These are phyloP conservation scores for Diplodia scrobiculata DNA, from an alignment of 2,329 filamentous ascomycete species.

Conservation along the genomic window DNA sequence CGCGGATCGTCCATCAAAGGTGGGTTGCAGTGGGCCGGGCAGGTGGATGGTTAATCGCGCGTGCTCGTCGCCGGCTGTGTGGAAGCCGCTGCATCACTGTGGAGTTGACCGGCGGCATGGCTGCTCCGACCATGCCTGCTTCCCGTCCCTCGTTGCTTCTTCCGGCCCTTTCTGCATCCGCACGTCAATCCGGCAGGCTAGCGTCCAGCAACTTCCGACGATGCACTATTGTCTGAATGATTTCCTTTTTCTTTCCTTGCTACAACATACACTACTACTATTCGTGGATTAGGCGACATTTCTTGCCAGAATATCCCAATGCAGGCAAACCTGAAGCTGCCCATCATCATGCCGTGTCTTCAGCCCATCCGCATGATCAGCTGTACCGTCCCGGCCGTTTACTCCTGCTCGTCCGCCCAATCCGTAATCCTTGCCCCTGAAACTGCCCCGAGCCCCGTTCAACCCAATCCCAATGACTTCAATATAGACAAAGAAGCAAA, in stretches of 20 bases:
- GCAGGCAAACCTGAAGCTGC: constrained; percentile 9
- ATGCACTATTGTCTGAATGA: not conserved
- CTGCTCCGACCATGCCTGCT: not conserved
- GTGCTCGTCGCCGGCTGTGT: no score
- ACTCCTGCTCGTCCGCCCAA: constrained; percentile 18
- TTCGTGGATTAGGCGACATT: constrained; percentile 16
- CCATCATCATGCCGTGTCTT: constrained; percentile 3
- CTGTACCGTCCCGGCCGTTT: constrained; percentile 11
- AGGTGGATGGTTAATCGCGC: no score
- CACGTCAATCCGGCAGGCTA: no score
- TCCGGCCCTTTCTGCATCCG: not conserved
- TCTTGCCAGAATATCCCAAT: constrained; percentile 11
- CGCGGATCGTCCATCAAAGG: not conserved
- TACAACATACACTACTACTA: constrained; percentile 21
- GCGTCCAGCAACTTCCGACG: not conserved
- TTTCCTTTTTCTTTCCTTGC: constrained; percentile 11
- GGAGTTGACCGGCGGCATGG: not conserved
- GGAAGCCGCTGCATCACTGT: not conserved
- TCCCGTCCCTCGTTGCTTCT: not conserved
- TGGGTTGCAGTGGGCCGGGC: not conserved
- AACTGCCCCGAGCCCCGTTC: not conserved
- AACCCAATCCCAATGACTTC: not conserved
- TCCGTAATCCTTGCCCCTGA: constrained; percentile 5
- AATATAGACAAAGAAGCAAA: constrained; percentile 23
- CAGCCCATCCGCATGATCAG: constrained; percentile 17